Base-by-base conservation (phyloP, 2,329 filamentous ascomycete species). In the Ustulina deusta region DNA sequence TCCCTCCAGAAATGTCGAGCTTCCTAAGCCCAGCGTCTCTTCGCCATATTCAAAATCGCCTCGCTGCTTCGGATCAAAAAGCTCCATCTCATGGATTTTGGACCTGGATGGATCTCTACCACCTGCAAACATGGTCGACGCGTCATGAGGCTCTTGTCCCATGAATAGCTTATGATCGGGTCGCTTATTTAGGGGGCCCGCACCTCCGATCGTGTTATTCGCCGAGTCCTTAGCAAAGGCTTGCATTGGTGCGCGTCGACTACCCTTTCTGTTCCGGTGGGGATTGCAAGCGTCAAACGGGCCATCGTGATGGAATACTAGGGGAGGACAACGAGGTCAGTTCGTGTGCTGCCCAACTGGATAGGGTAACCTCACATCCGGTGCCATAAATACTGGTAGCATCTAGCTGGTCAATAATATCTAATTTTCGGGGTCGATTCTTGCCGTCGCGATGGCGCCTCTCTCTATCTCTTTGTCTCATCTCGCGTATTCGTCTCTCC, bases 251-350 rank as follows among this genome's bases (percentile, higher is more conserved):
- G 96, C 94, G 62, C 92, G 90, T 68, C 90, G 89, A 75, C 91
- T 90, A 74, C 90, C 93, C 77, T 92, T 92, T 65, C 93, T 90
- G 80, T 98, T 99, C 71, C 96, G 93, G 79, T 97, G 92, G 4
- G 96, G 94, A 79, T 97, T 97, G 79, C 96, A 93, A 22, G 96
- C 96, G 80, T 99, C 96, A 75, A 97, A 99, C 4, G 96, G 96
- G 0, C 96, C 96, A 76, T 98, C 96, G 77, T 99, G 96, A 76
- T 99, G 96, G 81, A 98, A 97, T 73, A 97, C 94, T 97, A 51
- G 13, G 15, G 6, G 27, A 32, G 6, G 51, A 22, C 7, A 22
- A 40, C 38, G 67, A 7, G 63, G 68, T 70, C 57, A 63, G 62
- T 22, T 20, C 42, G 2, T 42, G 11, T 54, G 48, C 48, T 59